phyloP scores from a whole-genome alignment of 2,329 filamentous ascomycete species.

The Xylariaceae sp. region DNA sequence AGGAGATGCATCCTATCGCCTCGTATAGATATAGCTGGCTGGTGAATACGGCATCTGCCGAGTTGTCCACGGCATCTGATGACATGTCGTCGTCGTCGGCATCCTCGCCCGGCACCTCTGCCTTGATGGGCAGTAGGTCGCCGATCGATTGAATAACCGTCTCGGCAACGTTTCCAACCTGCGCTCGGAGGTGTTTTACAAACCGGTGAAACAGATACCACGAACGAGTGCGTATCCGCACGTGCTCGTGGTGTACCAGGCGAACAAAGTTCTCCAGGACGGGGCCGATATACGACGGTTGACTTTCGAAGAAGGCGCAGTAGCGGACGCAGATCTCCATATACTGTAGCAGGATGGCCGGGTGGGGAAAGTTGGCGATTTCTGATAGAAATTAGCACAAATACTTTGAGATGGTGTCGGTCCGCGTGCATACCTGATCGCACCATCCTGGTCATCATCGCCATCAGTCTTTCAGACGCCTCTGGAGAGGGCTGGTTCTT shows the following conservation, averaged over 20 bases:
- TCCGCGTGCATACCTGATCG: conserved; percentile 70
- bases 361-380: conserved; percentile 78
- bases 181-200: conserved; percentile 75
- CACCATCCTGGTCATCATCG: conserved; percentile 95
- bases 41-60: conserved; percentile 82
- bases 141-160: conserved; percentile 84
- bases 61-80: conserved; percentile 84
- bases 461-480: conserved; percentile 73
- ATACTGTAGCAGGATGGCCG: conserved; percentile 87
- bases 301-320: conserved; percentile 82
- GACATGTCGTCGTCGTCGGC: conserved; percentile 92
- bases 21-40: conserved; percentile 93
- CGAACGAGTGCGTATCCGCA: conserved; percentile 80
- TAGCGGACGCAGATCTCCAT: conserved; percentile 99
- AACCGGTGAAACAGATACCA: conserved; percentile 97
- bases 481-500: conserved; percentile 76
- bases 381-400: conserved; percentile 40
- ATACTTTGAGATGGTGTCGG: background rate
- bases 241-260: conserved; percentile 79
- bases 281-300: conserved; percentile 71
- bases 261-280: conserved; percentile 88
- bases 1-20: conserved; percentile 87
- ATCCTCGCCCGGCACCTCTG: conserved; percentile 72
- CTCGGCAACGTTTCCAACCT: conserved; percentile 84
- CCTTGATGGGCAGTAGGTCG: conserved; percentile 83